Percentiles rank a stretch among this genome's conserved stretches.
Evolutionary conservation across 2,329 filamentous ascomycete genomes (phyloP).

Genomic region (Remersonia thermophila): DNA sequence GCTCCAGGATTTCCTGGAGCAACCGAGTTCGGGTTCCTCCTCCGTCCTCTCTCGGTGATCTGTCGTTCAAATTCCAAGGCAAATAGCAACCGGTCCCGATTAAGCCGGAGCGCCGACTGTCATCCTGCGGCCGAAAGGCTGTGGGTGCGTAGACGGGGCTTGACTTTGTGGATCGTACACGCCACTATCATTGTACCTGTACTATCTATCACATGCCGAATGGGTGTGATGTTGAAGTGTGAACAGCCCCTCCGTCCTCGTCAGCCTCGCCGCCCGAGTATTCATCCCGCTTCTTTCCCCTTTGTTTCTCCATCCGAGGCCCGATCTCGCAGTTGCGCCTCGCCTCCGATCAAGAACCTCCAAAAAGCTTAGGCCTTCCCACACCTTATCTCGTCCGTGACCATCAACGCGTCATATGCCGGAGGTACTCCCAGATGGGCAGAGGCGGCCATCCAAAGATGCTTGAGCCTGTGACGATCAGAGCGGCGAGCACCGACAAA

Average conservation of each 20-base stretch:
- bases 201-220: background rate
- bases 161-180: conserved; percentile 91
- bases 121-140: conserved; percentile 67
- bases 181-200: background rate
- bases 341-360: no score
- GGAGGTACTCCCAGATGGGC: conserved; percentile 8
- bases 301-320: no score
- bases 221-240: no score
- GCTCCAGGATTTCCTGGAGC: conserved; percentile 40
- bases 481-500: conserved; percentile 5
- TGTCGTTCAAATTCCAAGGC: conserved; percentile 46
- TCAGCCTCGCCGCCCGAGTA: no score
- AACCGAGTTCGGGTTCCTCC: conserved; percentile 44
- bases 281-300: no score
- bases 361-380: no score
- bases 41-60: conserved; percentile 70
- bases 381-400: no score
- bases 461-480: conserved; percentile 7
- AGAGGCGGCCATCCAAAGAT: conserved; percentile 9
- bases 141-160: conserved; percentile 78
- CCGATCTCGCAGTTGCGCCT: no score
- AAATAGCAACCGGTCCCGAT: conserved; percentile 78
- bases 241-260: no score
- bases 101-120: conserved; percentile 97
- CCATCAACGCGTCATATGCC: conserved; percentile 5